Percentiles rank a stretch among this genome's conserved stretches.
These are phyloP conservation scores for Pythium pectinolyticum DNA, from an alignment of 352 stramenopile genomes.

Conservation along the genomic window DNA sequence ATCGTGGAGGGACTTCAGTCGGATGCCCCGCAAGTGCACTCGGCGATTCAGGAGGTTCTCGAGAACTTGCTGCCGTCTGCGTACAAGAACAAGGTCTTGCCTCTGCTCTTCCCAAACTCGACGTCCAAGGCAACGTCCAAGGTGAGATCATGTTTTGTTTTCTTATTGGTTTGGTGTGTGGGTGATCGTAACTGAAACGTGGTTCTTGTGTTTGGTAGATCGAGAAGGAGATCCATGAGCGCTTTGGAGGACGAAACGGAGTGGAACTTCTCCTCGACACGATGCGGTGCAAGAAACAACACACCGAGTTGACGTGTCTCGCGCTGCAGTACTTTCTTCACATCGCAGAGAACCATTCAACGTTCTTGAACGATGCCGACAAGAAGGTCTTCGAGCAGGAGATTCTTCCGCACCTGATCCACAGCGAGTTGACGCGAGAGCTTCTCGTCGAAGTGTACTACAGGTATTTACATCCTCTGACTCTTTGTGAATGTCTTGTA, in stretches of 20 bases:
- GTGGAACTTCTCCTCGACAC: conserved; percentile 71
- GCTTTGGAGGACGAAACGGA: conserved; percentile 47
- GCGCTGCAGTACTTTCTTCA: conserved; percentile 84
- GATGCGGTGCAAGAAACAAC: conserved; percentile 61
- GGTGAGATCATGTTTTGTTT: conserved; percentile 28
- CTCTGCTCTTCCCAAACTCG: conserved; percentile 66
- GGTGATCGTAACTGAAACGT: too few relatives aligned
- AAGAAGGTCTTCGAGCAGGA: conserved; percentile 48
- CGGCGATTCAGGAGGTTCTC: conserved; percentile 82
- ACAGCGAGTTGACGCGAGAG: conserved; percentile 66
- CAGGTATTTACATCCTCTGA: conserved; percentile 35
- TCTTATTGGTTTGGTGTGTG: too few relatives aligned
- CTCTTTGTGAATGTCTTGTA: conserved; percentile 5
- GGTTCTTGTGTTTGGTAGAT: conserved; percentile 50
- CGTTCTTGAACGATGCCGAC: conserved; percentile 37
- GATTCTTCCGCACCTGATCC: conserved; percentile 60
- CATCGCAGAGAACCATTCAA: conserved; percentile 56
- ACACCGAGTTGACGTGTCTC: conserved; percentile 68
- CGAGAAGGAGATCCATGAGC: conserved; percentile 45
- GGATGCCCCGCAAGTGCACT: conserved; percentile 69
- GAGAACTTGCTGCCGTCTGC: conserved; percentile 74
- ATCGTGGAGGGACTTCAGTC: conserved; percentile 80
- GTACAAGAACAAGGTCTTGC: conserved; percentile 72
- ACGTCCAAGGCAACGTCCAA: conserved; percentile 58
- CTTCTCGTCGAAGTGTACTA: conserved; percentile 75